These are phyloP conservation scores for Avena eriantha DNA, from an alignment of 176 grass and related monocot genomes.

Conservation along the genomic window DNA sequence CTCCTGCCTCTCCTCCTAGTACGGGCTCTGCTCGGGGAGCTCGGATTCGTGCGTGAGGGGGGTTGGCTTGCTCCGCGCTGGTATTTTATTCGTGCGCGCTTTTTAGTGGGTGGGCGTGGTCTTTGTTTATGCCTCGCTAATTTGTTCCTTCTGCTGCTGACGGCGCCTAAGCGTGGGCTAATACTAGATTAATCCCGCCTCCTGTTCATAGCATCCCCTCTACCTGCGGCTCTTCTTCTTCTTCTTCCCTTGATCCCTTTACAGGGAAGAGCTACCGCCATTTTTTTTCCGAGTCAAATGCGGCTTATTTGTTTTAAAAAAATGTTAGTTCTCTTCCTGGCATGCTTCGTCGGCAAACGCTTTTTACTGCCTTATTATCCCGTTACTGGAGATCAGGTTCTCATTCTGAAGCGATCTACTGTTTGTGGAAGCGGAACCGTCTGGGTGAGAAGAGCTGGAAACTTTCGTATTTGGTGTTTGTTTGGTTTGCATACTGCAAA, in stretches of 20 bases:
- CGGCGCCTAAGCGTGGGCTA: constrained; percentile 1
- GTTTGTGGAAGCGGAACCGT: background rate
- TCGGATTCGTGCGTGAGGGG: background rate
- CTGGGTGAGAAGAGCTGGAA: background rate
- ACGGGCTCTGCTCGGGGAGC: background rate
- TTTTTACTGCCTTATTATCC: background rate
- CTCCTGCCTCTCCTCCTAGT: background rate
- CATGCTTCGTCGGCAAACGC: background rate
- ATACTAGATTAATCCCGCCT: constrained; percentile 39
- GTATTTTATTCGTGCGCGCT: constrained; percentile 42
- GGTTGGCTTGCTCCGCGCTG: background rate
- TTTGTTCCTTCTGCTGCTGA: constrained; percentile 1
- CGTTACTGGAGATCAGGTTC: background rate
- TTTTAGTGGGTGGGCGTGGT: constrained; percentile 20
- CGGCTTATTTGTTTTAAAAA: background rate
- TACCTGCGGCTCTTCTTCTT: background rate
- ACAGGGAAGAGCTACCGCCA: background rate
- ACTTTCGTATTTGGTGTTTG: background rate
- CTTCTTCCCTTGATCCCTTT: no score
- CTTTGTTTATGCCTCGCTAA: constrained; percentile 50
- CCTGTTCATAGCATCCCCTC: constrained; percentile 40
- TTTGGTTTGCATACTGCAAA: background rate
- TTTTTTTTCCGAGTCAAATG: background rate
- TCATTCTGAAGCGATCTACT: background rate
- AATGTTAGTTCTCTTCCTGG: background rate